Conservation (phyloP, 495 filamentous ascomycete species). For the Penicillium ochrochloron region DNA sequence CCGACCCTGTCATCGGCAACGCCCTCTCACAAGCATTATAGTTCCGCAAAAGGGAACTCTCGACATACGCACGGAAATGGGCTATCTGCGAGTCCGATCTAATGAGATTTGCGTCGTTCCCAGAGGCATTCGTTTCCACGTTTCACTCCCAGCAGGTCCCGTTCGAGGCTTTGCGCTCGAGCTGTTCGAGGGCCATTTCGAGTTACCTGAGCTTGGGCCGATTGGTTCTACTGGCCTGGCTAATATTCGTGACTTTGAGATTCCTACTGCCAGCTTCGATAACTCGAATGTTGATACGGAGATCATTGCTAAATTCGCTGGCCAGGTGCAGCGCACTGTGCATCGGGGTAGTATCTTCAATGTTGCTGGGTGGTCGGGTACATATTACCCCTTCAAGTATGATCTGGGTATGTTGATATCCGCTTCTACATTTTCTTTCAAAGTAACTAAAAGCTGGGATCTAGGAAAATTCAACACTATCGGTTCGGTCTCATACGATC, state of each 20-base stretch:
- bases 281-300: background rate
- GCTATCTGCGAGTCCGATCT: background rate
- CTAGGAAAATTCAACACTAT: background rate
- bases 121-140: background rate
- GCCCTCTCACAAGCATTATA: background rate
- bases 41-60: background rate
- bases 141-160: background rate
- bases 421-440: no score
- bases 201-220: background rate
- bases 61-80: background rate
- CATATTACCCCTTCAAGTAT: constrained; percentile 5
- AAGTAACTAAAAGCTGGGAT: background rate
- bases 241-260: background rate
- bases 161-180: background rate
- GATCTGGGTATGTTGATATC: background rate
- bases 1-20: background rate
- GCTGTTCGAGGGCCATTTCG: background rate
- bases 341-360: constrained; percentile 2
- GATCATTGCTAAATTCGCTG: constrained; percentile 1
- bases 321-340: background rate
- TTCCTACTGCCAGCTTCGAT: background rate
- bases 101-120: background rate
- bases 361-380: background rate
- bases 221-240: background rate
- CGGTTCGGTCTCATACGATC: background rate